Conservation (phyloP, 148 eudicot genomes). For the Rhododendron ferrugineum region DNA sequence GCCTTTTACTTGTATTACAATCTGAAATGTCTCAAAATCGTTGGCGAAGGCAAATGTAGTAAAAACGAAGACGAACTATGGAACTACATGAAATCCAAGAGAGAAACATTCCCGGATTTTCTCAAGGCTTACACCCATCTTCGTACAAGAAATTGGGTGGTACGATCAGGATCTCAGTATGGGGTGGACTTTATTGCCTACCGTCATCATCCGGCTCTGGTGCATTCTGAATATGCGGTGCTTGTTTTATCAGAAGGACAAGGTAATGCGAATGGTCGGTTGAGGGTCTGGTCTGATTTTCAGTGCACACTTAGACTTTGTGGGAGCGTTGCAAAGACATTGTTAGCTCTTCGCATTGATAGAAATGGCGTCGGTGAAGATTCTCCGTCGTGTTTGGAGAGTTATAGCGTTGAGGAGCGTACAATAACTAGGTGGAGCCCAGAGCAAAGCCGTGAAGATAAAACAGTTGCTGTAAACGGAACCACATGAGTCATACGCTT, state of each 20-base stretch:
- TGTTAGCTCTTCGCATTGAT: slow-evolving; percentile 43
- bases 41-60: slow-evolving; percentile 23
- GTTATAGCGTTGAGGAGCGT: slow-evolving; percentile 37
- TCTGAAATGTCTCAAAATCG: slow-evolving; percentile 53
- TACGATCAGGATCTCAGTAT: slow-evolving; percentile 66
- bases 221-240: slow-evolving; percentile 80
- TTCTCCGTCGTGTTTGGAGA: slow-evolving; percentile 41
- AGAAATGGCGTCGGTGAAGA: slow-evolving; percentile 9
- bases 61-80: slow-evolving; percentile 42
- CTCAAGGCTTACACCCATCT: slow-evolving; percentile 62
- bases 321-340: slow-evolving; percentile 80
- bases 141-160: slow-evolving; percentile 69
- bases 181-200: slow-evolving; percentile 81
- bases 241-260: slow-evolving; percentile 34
- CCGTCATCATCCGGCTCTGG: slow-evolving; percentile 66
- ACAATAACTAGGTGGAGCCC: slow-evolving; percentile 62
- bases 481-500: not conserved
- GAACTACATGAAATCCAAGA: slow-evolving; percentile 45
- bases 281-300: slow-evolving; percentile 71
- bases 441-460: slow-evolving; percentile 50
- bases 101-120: slow-evolving; percentile 32
- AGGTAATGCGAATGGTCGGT: slow-evolving; percentile 24
- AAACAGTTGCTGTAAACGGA: not conserved
- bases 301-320: slow-evolving; percentile 68
- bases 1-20: slow-evolving; percentile 48